These are phyloP conservation scores for Dictyophora rubrovolvata DNA, from an alignment of 768 basidiomycete species.

Conservation along the genomic window DNA sequence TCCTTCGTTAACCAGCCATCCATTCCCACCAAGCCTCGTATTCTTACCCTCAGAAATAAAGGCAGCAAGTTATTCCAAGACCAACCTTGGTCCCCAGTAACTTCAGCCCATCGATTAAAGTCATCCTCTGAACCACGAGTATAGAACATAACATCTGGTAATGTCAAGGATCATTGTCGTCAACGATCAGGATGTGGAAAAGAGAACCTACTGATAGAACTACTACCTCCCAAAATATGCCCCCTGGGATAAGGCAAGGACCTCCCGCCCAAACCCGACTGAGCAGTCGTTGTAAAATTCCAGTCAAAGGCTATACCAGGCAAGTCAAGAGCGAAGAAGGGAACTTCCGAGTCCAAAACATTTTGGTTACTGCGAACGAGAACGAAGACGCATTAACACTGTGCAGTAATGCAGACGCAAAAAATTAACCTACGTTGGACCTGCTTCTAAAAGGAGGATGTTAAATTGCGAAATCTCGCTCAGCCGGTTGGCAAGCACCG, in stretches of 20 bases:
- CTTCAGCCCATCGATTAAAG: constrained; percentile 24
- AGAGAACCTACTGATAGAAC: constrained; percentile 12
- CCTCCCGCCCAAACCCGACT: constrained; percentile 9
- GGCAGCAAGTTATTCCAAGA: constrained; percentile 27
- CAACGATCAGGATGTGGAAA: background rate
- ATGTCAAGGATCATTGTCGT: constrained; percentile 5
- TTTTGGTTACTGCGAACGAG: background rate
- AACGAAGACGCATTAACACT: background rate
- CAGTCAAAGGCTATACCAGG: constrained; percentile 9
- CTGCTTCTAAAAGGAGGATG: constrained; percentile 22
- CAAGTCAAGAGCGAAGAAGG: background rate
- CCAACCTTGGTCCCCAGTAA: constrained; percentile 29
- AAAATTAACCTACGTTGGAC: constrained; percentile 8
- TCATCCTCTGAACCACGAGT: constrained; percentile 28
- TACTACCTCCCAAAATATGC: constrained; percentile 12
- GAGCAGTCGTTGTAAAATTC: constrained; percentile 20
- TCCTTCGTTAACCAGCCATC: background rate
- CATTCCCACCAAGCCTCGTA: background rate
- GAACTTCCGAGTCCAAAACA: background rate
- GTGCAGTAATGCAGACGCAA: background rate
- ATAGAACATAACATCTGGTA: constrained; percentile 26
- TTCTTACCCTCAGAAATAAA: constrained; percentile 24
- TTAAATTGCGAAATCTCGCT: constrained; percentile 22
- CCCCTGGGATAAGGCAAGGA: constrained; percentile 14
- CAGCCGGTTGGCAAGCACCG: constrained; percentile 25